A percentile compares a stretch with the other conserved stretches of the same genome.
Conservation (phyloP, 768 basidiomycete genomes). For the Amanita subjunquillea region DNA sequence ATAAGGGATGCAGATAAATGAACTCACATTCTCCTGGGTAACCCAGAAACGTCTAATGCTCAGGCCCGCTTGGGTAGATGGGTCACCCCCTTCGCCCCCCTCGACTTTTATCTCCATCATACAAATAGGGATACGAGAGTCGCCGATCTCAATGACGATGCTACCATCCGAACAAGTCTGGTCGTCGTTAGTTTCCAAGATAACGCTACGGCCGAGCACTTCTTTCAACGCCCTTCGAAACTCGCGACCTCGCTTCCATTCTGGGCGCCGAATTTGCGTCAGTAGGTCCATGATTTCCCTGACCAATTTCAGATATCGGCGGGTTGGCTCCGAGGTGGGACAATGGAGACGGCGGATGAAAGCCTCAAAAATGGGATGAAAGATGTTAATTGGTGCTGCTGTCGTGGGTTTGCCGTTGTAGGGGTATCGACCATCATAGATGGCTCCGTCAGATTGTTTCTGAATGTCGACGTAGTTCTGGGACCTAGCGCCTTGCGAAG, state of each 20-base stretch:
- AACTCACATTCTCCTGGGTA: not conserved
- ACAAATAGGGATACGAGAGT: constrained; percentile 1
- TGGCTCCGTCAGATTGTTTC: not conserved
- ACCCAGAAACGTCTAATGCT: constrained; percentile 11
- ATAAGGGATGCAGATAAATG: not conserved
- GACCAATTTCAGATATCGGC: constrained; percentile 6
- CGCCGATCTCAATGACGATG: not conserved
- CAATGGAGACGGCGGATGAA: constrained; percentile 14
- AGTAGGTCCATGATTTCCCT: constrained; percentile 6
- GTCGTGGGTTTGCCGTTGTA: constrained; percentile 2
- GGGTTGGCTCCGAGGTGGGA: constrained; percentile 8
- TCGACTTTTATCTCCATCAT: constrained; percentile 17
- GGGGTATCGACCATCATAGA: constrained; percentile 10
- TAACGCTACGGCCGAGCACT: not conserved
- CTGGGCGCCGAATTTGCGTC: constrained; percentile 4
- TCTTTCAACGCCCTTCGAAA: not conserved
- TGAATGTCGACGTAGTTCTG: constrained; percentile 4
- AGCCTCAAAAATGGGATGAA: constrained; percentile 16
- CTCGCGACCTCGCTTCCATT: constrained; percentile 6
- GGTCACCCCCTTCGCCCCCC: constrained; percentile 19
- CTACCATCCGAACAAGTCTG: not conserved
- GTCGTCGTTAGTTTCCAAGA: not conserved
- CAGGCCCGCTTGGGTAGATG: constrained; percentile 18
- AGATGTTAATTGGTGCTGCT: constrained; percentile 17
- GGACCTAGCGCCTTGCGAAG: not conserved